Percentiles rank a stretch among this genome's conserved stretches.
Conservation (phyloP, 345 rosid species). For the Gossypium thurberi region DNA sequence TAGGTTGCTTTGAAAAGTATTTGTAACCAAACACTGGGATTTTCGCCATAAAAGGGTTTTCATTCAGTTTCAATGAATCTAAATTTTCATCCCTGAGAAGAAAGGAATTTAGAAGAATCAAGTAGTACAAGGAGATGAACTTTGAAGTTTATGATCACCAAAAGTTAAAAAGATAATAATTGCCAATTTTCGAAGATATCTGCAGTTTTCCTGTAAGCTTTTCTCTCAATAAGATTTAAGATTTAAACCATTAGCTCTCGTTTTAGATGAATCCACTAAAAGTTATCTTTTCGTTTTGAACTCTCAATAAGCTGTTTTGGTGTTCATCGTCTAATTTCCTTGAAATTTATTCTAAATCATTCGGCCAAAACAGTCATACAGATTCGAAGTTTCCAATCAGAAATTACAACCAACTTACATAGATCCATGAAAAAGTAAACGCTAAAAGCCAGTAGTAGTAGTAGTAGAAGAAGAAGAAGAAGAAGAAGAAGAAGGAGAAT, state of each 20-base stretch:
- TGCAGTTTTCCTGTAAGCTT: neutral
- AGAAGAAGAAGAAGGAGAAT: neutral
- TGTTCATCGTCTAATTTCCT: neutral
- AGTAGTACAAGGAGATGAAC: too few relatives aligned
- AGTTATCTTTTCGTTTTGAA: neutral
- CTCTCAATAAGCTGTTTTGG: neutral
- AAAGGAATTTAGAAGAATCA: too few relatives aligned
- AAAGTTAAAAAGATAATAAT: neutral
- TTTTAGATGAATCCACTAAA: neutral
- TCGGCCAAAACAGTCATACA: neutral
- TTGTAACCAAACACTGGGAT: neutral
- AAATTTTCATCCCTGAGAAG: neutral
- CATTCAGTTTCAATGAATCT: neutral
- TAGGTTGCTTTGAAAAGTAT: neutral
- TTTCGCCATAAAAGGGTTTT: neutral
- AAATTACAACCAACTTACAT: neutral
- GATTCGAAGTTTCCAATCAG: neutral
- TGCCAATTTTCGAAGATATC: slow-evolving; percentile 10
- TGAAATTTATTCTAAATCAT: neutral
- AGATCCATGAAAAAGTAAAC: slow-evolving; percentile 15
- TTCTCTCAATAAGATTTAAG: neutral
- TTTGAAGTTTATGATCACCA: neutral
- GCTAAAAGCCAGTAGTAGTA: neutral
- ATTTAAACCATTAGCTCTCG: neutral
- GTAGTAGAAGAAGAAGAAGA: neutral